These are phyloP conservation scores for Wickerhamomyces bovis DNA, from an alignment of 805 yeast species.

Conservation along the genomic window DNA sequence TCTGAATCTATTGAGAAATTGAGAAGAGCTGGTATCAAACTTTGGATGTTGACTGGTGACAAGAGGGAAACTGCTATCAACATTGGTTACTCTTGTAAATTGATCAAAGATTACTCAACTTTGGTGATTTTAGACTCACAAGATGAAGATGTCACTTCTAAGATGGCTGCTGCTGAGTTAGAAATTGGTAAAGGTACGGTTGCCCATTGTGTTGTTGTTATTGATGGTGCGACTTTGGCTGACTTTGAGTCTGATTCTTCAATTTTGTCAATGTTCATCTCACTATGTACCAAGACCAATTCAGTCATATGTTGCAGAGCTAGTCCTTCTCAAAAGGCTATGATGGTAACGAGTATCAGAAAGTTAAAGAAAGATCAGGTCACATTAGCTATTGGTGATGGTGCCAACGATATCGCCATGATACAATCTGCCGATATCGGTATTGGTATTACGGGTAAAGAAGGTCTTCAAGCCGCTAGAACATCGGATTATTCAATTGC, in stretches of 20 bases:
- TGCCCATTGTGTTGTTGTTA: conserved; percentile 91
- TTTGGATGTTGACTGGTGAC: conserved; percentile 99
- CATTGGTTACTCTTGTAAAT: conserved; percentile 89
- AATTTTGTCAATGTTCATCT: conserved; percentile 69
- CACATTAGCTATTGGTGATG: conserved; percentile 96
- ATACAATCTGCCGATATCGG: conserved; percentile 98
- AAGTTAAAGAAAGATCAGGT: conserved; percentile 61
- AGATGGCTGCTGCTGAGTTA: conserved; percentile 68
- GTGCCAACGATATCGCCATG: conserved; percentile 99
- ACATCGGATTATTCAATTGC: conserved; percentile 93
- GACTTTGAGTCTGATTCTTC: conserved; percentile 69
- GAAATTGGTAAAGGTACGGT: conserved; percentile 68
- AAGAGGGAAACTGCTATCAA: conserved; percentile 97
- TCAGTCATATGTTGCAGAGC: conserved; percentile 95
- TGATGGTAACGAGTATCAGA: conserved; percentile 79
- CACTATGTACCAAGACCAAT: conserved; percentile 80
- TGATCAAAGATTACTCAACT: conserved; percentile 89
- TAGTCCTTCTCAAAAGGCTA: conserved; percentile 93
- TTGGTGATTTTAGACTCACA: conserved; percentile 59
- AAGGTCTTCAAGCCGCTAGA: conserved; percentile 95
- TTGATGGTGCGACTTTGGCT: conserved; percentile 86
- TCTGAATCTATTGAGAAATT: conserved; percentile 90
- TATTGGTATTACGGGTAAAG: conserved; percentile 94
- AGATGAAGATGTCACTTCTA: conserved; percentile 56
- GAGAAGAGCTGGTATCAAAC: conserved; percentile 84